These are phyloP conservation scores for Auricularia sp. DNA, from an alignment of 768 basidiomycete genomes.

Conservation along the genomic window DNA sequence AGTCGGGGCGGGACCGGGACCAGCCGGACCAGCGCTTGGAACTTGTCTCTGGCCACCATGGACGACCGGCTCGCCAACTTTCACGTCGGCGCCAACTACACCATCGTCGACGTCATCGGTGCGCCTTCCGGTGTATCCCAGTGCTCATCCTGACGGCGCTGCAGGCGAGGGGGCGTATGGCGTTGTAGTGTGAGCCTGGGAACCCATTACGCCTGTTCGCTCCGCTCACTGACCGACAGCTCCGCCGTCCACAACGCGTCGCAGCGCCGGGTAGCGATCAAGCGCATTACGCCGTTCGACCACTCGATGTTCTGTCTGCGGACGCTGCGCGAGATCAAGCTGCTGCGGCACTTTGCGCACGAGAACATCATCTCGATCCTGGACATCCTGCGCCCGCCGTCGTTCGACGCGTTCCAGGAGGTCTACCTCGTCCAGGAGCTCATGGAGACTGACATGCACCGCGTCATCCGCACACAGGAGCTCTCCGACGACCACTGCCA, in stretches of 20 bases:
- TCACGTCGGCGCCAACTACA: no score
- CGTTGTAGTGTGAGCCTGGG: conserved; percentile 39
- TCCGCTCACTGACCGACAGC: background rate
- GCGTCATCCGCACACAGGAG: conserved; percentile 91
- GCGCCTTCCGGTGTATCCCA: background rate
- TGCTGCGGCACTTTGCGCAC: conserved; percentile 83
- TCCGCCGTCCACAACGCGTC: conserved; percentile 70
- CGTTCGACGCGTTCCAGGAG: conserved; percentile 70
- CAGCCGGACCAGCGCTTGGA: no score
- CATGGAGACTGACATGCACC: conserved; percentile 87
- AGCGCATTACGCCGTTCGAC: conserved; percentile 92
- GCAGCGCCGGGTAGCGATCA: conserved; percentile 85
- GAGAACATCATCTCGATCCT: conserved; percentile 74
- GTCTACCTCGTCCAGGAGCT: conserved; percentile 81
- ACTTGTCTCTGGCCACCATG: no score
- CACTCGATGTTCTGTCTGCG: conserved; percentile 87
- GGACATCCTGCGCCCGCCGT: conserved; percentile 78
- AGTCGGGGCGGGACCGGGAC: no score
- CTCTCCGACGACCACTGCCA: conserved; percentile 93
- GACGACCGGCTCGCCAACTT: no score
- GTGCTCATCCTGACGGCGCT: conserved; percentile 3
- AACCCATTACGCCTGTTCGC: conserved; percentile 9
- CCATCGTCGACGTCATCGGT: background rate
- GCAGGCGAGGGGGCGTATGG: conserved; percentile 86
- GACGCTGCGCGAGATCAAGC: conserved; percentile 87